Evolutionary conservation across 148 eudicot species (phyloP).

Genomic region (Diospyros kaki): DNA sequence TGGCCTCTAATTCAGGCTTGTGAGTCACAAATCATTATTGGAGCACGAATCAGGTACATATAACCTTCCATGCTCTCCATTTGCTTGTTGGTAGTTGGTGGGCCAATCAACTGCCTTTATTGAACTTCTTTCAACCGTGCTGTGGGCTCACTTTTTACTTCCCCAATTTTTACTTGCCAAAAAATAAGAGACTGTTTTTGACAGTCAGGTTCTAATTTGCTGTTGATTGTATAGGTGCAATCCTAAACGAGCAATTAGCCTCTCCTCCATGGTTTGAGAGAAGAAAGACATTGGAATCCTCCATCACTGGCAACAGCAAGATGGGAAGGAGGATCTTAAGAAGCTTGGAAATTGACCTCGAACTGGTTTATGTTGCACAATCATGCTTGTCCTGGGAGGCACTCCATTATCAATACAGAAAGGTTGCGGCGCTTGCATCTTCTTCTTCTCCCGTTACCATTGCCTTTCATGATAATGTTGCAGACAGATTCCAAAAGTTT

Average conservation of each 20-base stretch:
- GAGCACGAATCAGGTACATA: too few species aligned
- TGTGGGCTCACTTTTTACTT: too few species aligned
- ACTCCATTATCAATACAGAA: constrained; percentile 31
- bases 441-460: not conserved
- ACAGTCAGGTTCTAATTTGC: not conserved
- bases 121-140: too few species aligned
- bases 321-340: constrained; percentile 18
- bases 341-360: constrained; percentile 36
- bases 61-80: too few species aligned
- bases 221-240: constrained; percentile 17
- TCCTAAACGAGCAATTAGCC: constrained; percentile 14
- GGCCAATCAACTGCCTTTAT: too few species aligned
- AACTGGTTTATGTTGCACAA: constrained; percentile 38
- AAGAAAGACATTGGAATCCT: constrained; percentile 7
- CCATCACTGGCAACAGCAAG: constrained; percentile 13
- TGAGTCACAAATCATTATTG: too few species aligned
- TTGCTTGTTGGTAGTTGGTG: too few species aligned
- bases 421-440: constrained; percentile 20
- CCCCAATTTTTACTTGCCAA: too few species aligned
- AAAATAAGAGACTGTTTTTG: not conserved
- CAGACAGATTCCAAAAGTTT: constrained; percentile 27
- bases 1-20: too few species aligned
- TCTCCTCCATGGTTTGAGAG: constrained; percentile 11
- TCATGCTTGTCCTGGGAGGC: constrained; percentile 43
- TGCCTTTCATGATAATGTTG: not conserved